These are phyloP conservation scores for Cochlearia excelsa DNA, from an alignment of 345 rosid genomes.

Conservation along the genomic window DNA sequence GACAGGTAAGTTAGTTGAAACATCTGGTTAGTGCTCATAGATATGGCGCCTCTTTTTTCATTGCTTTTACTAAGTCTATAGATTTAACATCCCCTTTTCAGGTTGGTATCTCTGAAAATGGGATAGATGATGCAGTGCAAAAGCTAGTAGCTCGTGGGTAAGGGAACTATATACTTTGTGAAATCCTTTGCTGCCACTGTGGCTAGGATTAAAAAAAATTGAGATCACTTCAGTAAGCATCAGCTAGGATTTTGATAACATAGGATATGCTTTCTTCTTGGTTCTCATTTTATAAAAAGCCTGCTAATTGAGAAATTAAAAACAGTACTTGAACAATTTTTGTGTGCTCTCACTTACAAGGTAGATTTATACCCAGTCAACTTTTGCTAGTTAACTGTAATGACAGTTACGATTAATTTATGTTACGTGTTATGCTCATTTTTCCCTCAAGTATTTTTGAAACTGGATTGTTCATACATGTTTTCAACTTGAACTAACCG, in stretches of 20 bases:
- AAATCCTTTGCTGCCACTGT: background rate
- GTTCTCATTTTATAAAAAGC: constrained; percentile 1
- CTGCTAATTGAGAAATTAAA: background rate
- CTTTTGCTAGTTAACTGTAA: background rate
- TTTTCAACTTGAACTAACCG: constrained; percentile 1
- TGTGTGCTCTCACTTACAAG: constrained; percentile 2
- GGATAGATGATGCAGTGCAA: constrained; percentile 87
- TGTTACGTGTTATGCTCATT: constrained; percentile 1
- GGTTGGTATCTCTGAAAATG: constrained; percentile 88
- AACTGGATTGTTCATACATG: constrained; percentile 20
- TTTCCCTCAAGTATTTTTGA: constrained; percentile 15
- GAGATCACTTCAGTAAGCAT: constrained; percentile 5
- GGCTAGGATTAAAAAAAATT: background rate
- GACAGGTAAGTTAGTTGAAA: constrained; percentile 60
- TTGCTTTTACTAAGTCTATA: background rate
- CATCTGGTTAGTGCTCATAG: background rate
- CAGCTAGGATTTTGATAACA: constrained; percentile 7
- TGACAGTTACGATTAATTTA: background rate
- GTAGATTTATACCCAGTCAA: constrained; percentile 11
- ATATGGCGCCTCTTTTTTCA: constrained; percentile 1
- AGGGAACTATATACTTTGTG: constrained; percentile 27
- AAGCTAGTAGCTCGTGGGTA: constrained; percentile 93
- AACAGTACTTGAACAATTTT: background rate
- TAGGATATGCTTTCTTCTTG: background rate
- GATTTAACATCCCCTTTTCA: constrained; percentile 28